phyloP scores from a whole-genome alignment of 73 alveolate species.

The Durusdinium trenchii region DNA sequence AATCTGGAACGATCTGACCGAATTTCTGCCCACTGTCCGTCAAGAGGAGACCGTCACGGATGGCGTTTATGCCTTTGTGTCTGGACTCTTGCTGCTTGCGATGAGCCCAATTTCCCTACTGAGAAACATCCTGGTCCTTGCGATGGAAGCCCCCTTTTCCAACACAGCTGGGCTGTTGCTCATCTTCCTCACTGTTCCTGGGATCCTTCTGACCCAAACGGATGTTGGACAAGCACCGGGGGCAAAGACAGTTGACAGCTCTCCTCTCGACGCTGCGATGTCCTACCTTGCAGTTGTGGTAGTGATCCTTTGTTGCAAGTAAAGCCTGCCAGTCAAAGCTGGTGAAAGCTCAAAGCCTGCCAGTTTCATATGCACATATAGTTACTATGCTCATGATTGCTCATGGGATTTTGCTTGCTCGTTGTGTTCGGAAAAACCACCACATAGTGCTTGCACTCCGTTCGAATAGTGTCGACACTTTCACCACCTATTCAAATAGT shows the following conservation, averaged over 20 bases:
- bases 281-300: neutral
- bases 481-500: no score
- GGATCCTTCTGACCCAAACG: neutral
- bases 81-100: slow-evolving; percentile 1
- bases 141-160: slow-evolving; percentile 82
- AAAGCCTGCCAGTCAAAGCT: no score
- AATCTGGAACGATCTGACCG: slow-evolving; percentile 16
- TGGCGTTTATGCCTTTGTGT: neutral
- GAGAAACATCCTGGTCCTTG: slow-evolving; percentile 72
- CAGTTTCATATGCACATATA: no score
- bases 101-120: slow-evolving; percentile 42
- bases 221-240: neutral
- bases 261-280: neutral
- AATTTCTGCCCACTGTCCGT: neutral
- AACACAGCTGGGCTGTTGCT: slow-evolving; percentile 60
- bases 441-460: no score
- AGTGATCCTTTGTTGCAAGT: slow-evolving; percentile 1
- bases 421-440: no score
- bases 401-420: no score
- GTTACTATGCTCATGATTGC: no score
- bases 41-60: neutral
- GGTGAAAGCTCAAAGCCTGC: no score
- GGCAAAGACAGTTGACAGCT: neutral
- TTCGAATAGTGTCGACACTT: no score
- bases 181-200: slow-evolving; percentile 10